Percentiles rank a stretch among this genome's conserved stretches.
Conservation (phyloP, 129 eudicot species). For the carrot (Daucus carota) region DNA sequence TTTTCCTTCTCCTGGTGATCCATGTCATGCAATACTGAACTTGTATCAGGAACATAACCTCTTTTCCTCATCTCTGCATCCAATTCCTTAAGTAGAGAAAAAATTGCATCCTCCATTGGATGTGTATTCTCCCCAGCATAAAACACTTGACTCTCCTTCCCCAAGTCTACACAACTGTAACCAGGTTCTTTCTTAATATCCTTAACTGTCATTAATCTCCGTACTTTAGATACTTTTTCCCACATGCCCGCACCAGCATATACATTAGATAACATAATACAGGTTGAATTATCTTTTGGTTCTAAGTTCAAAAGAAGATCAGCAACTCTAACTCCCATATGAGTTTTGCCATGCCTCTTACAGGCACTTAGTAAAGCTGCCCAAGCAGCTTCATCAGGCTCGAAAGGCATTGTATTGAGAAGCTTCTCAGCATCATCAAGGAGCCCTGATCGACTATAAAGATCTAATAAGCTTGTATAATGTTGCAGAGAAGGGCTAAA, state of each 20-base stretch:
- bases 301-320: slow-evolving; percentile 50
- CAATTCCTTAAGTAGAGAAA: slow-evolving; percentile 45
- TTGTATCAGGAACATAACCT: slow-evolving; percentile 79
- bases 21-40: slow-evolving; percentile 70
- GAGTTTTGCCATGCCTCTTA: slow-evolving; percentile 37
- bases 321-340: slow-evolving; percentile 60
- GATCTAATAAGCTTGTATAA: slow-evolving; percentile 80
- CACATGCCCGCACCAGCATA: slow-evolving; percentile 73
- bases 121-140: slow-evolving; percentile 65
- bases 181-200: slow-evolving; percentile 73
- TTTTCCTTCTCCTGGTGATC: slow-evolving; percentile 68
- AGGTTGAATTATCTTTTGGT: slow-evolving; percentile 60
- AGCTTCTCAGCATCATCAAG: slow-evolving; percentile 75
- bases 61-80: slow-evolving; percentile 71
- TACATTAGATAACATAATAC: slow-evolving; percentile 50
- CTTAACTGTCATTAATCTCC: slow-evolving; percentile 52
- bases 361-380: slow-evolving; percentile 75
- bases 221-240: slow-evolving; percentile 62
- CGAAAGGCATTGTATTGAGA: slow-evolving; percentile 60
- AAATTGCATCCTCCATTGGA: slow-evolving; percentile 44
- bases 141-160: slow-evolving; percentile 55
- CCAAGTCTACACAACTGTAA: slow-evolving; percentile 62
- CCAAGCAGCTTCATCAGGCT: slow-evolving; percentile 90
- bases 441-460: slow-evolving; percentile 67
- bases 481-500: slow-evolving; percentile 66